Percentiles rank a stretch among this genome's conserved stretches.
phyloP scores from a whole-genome alignment of 2,329 filamentous ascomycete species.

The Nakataea oryzae region DNA sequence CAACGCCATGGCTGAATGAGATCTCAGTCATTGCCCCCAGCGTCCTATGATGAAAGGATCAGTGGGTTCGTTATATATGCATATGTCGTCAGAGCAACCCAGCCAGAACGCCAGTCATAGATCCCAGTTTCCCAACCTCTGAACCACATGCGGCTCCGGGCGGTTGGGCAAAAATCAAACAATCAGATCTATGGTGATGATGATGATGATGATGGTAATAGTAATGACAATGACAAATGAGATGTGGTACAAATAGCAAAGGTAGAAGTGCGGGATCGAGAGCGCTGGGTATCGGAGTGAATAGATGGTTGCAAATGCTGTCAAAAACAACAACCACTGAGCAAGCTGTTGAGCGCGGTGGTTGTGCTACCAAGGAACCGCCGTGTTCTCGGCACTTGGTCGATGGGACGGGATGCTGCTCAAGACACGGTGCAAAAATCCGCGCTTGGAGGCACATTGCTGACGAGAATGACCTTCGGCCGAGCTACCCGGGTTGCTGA shows the following conservation, averaged over 20 bases:
- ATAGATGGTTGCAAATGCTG: background rate
- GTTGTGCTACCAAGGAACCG: background rate
- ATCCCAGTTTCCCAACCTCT: background rate
- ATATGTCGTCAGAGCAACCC: background rate
- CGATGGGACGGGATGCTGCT: conserved; percentile 8
- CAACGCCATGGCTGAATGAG: background rate
- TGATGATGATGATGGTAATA: background rate
- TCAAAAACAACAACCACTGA: background rate
- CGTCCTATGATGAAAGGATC: background rate
- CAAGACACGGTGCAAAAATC: conserved; percentile 29
- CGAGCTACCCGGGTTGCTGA: background rate
- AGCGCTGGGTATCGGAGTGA: background rate
- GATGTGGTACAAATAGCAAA: background rate
- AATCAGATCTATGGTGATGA: background rate
- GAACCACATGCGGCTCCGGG: background rate
- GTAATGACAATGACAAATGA: background rate
- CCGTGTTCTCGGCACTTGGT: background rate
- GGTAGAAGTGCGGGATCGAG: background rate
- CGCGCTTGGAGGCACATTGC: conserved; percentile 18
- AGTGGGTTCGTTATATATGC: background rate
- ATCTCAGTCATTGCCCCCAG: background rate
- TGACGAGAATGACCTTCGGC: conserved; percentile 12
- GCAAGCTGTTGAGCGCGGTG: background rate
- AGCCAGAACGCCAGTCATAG: background rate
- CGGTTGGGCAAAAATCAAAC: background rate